These are phyloP conservation scores for Aciculosporium take DNA, from an alignment of 2,329 filamentous ascomycete genomes.

Conservation along the genomic window DNA sequence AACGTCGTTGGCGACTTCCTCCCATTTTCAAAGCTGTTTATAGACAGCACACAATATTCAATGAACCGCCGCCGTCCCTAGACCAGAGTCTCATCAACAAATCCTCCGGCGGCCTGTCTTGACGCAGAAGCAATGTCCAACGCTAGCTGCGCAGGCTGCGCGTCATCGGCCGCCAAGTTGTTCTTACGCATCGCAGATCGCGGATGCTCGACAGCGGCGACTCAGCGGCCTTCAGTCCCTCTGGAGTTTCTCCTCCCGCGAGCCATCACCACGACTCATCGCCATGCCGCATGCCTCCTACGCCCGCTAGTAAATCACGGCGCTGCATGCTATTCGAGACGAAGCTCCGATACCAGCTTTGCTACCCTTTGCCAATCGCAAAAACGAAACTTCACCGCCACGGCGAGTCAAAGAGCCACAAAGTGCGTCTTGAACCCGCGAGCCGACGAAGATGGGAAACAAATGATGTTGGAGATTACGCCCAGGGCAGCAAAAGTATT, in stretches of 20 bases:
- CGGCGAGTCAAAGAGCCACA: constrained; percentile 26
- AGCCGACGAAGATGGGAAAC: constrained; percentile 69
- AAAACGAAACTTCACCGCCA: constrained; percentile 23
- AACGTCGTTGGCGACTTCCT: neutral
- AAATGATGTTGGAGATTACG: constrained; percentile 72
- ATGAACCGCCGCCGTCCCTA: no score
- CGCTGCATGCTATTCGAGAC: neutral
- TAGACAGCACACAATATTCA: no score
- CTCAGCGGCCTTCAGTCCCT: constrained; percentile 13
- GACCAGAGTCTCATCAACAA: neutral
- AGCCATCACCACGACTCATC: constrained; percentile 4
- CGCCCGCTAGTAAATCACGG: neutral
- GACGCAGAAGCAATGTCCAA: constrained; percentile 14
- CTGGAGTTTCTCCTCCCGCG: constrained; percentile 28
- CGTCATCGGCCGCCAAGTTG: constrained; percentile 23
- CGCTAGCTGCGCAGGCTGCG: constrained; percentile 23
- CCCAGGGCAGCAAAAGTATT: constrained; percentile 63
- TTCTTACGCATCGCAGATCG: constrained; percentile 28
- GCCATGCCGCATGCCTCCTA: neutral
- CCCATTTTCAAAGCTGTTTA: no score
- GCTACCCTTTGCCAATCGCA: neutral
- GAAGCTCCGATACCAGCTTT: neutral
- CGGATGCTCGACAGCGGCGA: constrained; percentile 15
- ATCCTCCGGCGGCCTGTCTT: neutral
- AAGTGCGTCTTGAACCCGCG: constrained; percentile 53